phyloP scores from a whole-genome alignment of 2,329 filamentous ascomycete genomes.

The Colletotrichum sp. region DNA sequence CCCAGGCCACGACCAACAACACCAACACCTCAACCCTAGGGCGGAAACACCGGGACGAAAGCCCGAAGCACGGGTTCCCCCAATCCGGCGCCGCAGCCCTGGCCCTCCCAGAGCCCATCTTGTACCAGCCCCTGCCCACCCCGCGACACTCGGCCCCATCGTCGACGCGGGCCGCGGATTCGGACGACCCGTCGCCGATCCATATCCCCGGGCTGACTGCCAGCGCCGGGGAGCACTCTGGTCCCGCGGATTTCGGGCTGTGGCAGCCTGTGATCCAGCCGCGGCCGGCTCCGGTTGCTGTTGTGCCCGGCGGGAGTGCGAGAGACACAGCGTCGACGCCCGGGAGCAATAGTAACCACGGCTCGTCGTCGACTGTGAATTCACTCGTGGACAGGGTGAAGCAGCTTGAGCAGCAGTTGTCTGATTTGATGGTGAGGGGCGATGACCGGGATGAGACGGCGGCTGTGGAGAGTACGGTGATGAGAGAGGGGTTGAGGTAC shows the following conservation, averaged over 20 bases:
- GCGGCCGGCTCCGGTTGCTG: background rate
- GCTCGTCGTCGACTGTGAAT: slow-evolving; percentile 28
- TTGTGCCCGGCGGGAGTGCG: background rate
- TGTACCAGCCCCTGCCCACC: background rate
- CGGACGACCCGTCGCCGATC: background rate
- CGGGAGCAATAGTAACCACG: background rate
- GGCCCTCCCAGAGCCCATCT: background rate
- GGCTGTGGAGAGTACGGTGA: background rate
- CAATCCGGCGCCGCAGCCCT: background rate
- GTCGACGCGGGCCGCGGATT: background rate
- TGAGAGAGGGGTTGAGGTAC: slow-evolving; percentile 3
- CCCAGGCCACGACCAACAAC: slow-evolving; percentile 30
- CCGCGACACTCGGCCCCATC: background rate
- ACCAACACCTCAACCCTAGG: background rate
- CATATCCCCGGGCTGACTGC: background rate
- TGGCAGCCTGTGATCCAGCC: background rate
- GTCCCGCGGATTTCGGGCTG: background rate
- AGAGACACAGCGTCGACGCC: slow-evolving; percentile 21
- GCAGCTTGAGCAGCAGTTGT: slow-evolving; percentile 48
- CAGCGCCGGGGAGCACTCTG: background rate
- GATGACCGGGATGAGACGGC: background rate
- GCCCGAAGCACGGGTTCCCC: background rate
- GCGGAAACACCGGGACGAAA: background rate
- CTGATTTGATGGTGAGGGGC: background rate
- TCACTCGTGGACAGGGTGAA: slow-evolving; percentile 42